phyloP scores from a whole-genome alignment of 2,329 filamentous ascomycete genomes.

The Dactylellina drechsleri region DNA sequence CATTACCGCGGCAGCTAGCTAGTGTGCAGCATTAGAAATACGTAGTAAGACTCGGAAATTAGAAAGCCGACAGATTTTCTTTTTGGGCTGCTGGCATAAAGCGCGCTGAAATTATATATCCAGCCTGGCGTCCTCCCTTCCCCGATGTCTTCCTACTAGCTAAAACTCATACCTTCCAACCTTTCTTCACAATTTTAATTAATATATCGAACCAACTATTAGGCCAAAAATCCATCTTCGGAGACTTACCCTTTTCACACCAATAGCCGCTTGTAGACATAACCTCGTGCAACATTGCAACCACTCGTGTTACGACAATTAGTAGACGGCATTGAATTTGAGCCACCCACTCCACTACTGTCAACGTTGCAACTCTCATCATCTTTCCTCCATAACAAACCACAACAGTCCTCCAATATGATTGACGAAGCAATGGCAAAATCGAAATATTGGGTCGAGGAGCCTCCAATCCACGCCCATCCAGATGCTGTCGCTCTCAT shows the following conservation, averaged over 20 bases:
- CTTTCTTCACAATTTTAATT: no score
- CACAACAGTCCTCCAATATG: conserved; percentile 6
- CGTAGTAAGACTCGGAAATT: conserved; percentile 2
- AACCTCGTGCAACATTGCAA: not conserved
- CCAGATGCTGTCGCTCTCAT: conserved; percentile 41
- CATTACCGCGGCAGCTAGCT: not conserved
- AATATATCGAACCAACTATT: no score
- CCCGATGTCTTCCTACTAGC: no score
- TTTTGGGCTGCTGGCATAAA: no score
- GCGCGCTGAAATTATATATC: not conserved
- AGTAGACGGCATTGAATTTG: not conserved
- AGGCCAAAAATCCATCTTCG: no score
- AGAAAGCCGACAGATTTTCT: not conserved
- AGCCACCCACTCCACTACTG: not conserved
- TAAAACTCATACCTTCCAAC: no score
- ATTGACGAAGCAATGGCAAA: conserved; percentile 50
- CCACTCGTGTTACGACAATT: not conserved
- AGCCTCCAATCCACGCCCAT: conserved; percentile 48
- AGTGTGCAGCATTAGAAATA: conserved; percentile 1
- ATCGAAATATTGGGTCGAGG: conserved; percentile 51
- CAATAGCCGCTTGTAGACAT: no score
- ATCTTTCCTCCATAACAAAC: no score
- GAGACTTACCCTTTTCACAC: no score
- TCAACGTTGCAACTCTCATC: not conserved
- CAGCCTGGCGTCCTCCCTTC: not conserved